These are phyloP conservation scores for Brassica incana DNA, from an alignment of 345 rosid species.

Conservation along the genomic window DNA sequence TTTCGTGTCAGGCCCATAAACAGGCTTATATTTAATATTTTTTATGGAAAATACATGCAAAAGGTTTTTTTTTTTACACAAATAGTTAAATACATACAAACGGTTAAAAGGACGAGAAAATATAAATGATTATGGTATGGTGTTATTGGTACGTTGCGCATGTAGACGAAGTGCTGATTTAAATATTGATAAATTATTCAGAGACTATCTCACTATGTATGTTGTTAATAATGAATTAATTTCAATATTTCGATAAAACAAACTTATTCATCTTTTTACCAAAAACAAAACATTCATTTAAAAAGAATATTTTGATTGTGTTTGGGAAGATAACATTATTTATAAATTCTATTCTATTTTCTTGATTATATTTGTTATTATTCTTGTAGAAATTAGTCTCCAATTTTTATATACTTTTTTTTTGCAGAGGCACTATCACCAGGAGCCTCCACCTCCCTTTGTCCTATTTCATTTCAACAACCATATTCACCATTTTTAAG, in stretches of 20 bases:
- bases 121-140: not conserved
- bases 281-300: no score
- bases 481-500: slow-evolving; percentile 40
- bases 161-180: not conserved
- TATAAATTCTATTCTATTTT: no score
- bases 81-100: not conserved
- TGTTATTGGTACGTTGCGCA: not conserved
- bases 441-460: slow-evolving; percentile 61
- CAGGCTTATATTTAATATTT: not conserved
- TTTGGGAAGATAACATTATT: not conserved
- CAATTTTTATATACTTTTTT: slow-evolving; percentile 24
- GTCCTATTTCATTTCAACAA: slow-evolving; percentile 41
- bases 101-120: not conserved
- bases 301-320: not conserved
- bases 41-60: not conserved
- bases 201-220: no score
- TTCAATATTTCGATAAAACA: no score
- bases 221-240: no score
- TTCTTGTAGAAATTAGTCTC: not conserved
- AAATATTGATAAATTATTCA: not conserved
- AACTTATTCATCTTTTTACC: no score
- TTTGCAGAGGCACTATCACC: slow-evolving; percentile 58
- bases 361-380: not conserved
- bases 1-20: not conserved
- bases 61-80: not conserved